These are phyloP conservation scores for Fraxinus sp. DNA, from an alignment of 305 asterid species.

Conservation along the genomic window DNA sequence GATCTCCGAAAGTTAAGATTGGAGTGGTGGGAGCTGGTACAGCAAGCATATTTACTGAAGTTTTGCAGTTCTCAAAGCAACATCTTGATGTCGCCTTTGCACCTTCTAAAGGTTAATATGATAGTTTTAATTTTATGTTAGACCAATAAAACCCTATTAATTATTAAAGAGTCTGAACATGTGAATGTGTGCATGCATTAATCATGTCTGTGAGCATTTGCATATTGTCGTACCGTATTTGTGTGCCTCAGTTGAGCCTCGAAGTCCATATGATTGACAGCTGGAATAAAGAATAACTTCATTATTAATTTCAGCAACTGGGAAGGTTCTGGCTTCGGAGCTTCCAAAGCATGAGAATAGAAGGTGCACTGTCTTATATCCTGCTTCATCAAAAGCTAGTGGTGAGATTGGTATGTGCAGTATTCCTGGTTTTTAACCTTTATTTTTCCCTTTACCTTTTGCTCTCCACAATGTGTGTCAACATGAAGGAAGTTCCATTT, in stretches of 20 bases:
- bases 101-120: slow-evolving; percentile 67
- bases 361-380: slow-evolving; percentile 65
- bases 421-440: neutral
- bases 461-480: neutral
- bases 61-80: slow-evolving; percentile 37
- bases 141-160: slow-evolving; percentile 9
- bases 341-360: slow-evolving; percentile 55
- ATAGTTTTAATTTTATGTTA: slow-evolving; percentile 18
- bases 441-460: neutral
- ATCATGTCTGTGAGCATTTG: slow-evolving; percentile 11
- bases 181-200: neutral
- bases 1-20: slow-evolving; percentile 63
- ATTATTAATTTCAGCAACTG: slow-evolving; percentile 58
- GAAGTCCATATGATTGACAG: slow-evolving; percentile 5
- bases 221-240: neutral
- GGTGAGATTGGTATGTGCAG: slow-evolving; percentile 58
- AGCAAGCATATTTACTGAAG: slow-evolving; percentile 55
- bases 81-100: slow-evolving; percentile 56
- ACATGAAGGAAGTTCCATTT: neutral
- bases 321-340: slow-evolving; percentile 69
- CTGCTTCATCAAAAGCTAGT: slow-evolving; percentile 88
- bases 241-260: neutral
- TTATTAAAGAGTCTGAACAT: neutral
- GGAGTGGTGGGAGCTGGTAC: slow-evolving; percentile 86
- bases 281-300: slow-evolving; percentile 15